Percentiles rank a stretch among this genome's conserved stretches.
Evolutionary conservation across 305 asterid genomes (phyloP).

Genomic region (Fraxinus latifolia): DNA sequence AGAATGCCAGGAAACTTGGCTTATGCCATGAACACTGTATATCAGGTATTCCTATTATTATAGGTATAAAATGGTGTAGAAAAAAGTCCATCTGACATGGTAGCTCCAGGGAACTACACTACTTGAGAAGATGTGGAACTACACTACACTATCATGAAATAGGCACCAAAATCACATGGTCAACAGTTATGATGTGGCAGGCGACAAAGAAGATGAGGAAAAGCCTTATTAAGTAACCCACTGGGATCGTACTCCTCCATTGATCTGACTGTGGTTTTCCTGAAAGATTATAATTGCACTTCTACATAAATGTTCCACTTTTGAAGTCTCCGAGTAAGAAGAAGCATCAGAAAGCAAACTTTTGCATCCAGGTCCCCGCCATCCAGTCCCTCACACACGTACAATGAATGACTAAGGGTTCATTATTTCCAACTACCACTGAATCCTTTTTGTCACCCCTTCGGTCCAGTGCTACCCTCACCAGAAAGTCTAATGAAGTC

Average conservation of each 20-base stretch:
- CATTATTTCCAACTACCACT: background rate
- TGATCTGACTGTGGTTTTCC: background rate
- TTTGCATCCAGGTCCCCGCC: background rate
- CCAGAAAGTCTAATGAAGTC: background rate
- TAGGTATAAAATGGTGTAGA: background rate
- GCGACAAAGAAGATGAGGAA: background rate
- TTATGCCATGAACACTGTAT: background rate
- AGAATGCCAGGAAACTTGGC: background rate
- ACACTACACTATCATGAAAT: background rate
- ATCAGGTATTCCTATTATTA: background rate
- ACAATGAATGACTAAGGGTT: background rate
- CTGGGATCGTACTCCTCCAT: background rate
- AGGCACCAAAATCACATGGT: background rate
- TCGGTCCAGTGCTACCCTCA: background rate
- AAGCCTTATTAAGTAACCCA: background rate
- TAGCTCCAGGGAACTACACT: background rate
- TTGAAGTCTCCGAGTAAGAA: background rate
- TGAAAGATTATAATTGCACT: background rate
- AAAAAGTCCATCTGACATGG: background rate
- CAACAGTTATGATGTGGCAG: background rate
- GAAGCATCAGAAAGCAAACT: background rate
- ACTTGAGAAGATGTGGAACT: background rate
- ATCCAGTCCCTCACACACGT: background rate
- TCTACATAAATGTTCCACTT: background rate
- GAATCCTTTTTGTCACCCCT: background rate